These are phyloP conservation scores for Corylus avellana DNA, from an alignment of 306 rosid species.

Conservation along the genomic window DNA sequence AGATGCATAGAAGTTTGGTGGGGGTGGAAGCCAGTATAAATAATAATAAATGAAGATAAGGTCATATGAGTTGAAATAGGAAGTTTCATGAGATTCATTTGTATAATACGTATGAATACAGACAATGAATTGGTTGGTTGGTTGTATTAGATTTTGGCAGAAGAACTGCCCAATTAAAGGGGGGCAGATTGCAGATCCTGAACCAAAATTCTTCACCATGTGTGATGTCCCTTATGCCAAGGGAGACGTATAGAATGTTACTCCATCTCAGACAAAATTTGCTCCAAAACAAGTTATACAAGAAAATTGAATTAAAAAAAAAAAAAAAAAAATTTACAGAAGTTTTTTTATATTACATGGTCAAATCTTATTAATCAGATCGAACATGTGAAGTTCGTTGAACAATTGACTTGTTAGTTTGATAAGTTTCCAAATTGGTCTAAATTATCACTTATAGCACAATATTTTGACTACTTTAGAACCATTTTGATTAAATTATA, in stretches of 20 bases:
- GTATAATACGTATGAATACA: conserved; percentile 14
- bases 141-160: conserved; percentile 38
- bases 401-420: too few relatives aligned
- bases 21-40: not conserved
- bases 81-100: not conserved
- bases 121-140: conserved; percentile 33
- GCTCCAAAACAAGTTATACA: not conserved
- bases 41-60: conserved; percentile 36
- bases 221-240: conserved; percentile 29
- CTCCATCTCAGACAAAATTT: not conserved
- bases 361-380: too few relatives aligned
- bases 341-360: too few relatives aligned
- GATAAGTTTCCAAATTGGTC: too few relatives aligned
- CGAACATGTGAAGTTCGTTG: too few relatives aligned
- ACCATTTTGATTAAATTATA: too few relatives aligned
- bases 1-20: conserved; percentile 11
- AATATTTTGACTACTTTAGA: too few relatives aligned
- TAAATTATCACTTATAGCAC: too few relatives aligned
- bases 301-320: too few relatives aligned
- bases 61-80: conserved; percentile 9
- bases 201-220: conserved; percentile 18
- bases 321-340: too few relatives aligned
- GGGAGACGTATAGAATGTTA: conserved; percentile 23
- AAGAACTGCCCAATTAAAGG: conserved; percentile 14
- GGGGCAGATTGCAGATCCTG: conserved; percentile 29